Conservation (phyloP, 345 rosid genomes). For the Sonneratia alba region DNA sequence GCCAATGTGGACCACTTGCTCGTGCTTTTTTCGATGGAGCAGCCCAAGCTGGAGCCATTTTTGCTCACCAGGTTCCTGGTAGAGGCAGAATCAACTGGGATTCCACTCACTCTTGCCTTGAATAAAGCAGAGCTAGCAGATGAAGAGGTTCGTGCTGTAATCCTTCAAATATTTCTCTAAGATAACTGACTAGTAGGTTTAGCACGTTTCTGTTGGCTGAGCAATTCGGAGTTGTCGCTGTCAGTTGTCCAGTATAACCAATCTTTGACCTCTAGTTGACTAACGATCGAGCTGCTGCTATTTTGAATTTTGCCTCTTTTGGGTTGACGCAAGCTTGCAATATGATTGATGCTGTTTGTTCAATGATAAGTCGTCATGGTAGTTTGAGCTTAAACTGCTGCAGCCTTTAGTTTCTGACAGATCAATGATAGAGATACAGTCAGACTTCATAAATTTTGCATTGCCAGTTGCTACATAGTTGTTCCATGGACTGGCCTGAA, state of each 20-base stretch:
- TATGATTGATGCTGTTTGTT: background rate
- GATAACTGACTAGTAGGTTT: no score
- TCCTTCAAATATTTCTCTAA: background rate
- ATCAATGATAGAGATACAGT: background rate
- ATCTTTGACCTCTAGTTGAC: background rate
- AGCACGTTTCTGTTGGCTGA: background rate
- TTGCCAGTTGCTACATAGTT: background rate
- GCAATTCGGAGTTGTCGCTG: background rate
- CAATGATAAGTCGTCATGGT: background rate
- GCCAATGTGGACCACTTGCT: constrained; percentile 21
- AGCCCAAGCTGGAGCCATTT: constrained; percentile 67
- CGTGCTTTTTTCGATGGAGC: constrained; percentile 15
- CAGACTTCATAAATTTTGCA: background rate
- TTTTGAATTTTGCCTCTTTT: background rate
- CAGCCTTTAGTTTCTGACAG: background rate
- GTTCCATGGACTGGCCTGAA: background rate
- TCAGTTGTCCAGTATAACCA: background rate
- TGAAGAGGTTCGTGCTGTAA: constrained; percentile 36
- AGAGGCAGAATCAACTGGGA: constrained; percentile 76
- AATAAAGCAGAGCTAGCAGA: constrained; percentile 69
- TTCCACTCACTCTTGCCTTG: constrained; percentile 70
- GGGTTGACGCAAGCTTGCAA: background rate
- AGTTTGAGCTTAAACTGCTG: background rate
- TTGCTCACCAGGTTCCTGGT: constrained; percentile 74
- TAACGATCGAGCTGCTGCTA: background rate